Evolutionary conservation across 2,329 filamentous ascomycete species (phyloP).

Genomic region (Epichloe hybrida): DNA sequence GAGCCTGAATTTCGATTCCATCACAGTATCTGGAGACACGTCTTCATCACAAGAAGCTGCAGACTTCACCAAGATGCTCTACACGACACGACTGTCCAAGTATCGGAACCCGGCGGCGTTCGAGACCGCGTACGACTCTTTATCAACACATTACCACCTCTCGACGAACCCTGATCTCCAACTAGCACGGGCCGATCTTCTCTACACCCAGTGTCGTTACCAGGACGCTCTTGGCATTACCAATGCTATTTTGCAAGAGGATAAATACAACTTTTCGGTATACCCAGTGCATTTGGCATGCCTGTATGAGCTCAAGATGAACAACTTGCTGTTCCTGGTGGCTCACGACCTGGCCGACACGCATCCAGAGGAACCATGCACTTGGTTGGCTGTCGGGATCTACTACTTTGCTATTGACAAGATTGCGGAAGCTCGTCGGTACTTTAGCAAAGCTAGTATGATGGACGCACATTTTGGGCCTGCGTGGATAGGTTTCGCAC

Average conservation of each 20-base stretch:
- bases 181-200: conserved; percentile 74
- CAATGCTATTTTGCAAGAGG: conserved; percentile 63
- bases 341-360: conserved; percentile 86
- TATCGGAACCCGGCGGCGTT: conserved; percentile 81
- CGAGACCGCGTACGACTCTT: conserved; percentile 71
- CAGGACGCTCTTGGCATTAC: conserved; percentile 76
- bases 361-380: conserved; percentile 79
- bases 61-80: conserved; percentile 90
- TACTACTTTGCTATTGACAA: conserved; percentile 87
- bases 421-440: conserved; percentile 84
- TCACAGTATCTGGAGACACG: conserved; percentile 50
- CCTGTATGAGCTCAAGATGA: conserved; percentile 73
- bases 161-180: conserved; percentile 78
- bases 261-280: conserved; percentile 79
- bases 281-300: conserved; percentile 88
- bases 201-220: conserved; percentile 92
- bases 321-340: conserved; percentile 80
- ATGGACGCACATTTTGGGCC: conserved; percentile 96
- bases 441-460: conserved; percentile 94
- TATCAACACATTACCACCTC: conserved; percentile 88
- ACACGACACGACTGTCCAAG: conserved; percentile 89
- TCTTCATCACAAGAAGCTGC: conserved; percentile 71
- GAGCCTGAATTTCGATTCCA: conserved; percentile 78
- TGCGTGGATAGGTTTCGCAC: conserved; percentile 97
- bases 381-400: conserved; percentile 87